Percentiles rank a stretch among this genome's conserved stretches.
These are phyloP conservation scores for Adansonia rubrostipa DNA, from an alignment of 441 rosid species.

Conservation along the genomic window DNA sequence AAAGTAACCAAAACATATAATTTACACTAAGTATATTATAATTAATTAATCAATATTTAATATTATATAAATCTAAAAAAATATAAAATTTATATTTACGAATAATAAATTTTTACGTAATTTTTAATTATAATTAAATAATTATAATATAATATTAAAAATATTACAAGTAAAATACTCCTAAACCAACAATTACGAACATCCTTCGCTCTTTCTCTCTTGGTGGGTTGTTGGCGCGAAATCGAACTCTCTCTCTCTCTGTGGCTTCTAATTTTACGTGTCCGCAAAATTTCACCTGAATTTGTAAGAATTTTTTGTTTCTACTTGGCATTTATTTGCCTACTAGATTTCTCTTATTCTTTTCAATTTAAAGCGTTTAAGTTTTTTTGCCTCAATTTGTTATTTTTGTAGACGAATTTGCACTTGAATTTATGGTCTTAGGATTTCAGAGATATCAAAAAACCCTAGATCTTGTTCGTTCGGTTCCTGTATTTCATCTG, in stretches of 20 bases:
- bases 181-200: no score
- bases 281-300: slow-evolving; percentile 25
- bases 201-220: slow-evolving; percentile 21
- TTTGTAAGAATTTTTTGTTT: slow-evolving; percentile 36
- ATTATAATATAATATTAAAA: no score
- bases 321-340: neutral
- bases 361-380: neutral
- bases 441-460: slow-evolving; percentile 32
- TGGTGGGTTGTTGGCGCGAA: slow-evolving; percentile 34
- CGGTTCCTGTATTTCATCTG: slow-evolving; percentile 17
- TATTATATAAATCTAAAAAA: no score
- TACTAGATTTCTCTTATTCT: neutral
- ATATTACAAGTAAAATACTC: no score
- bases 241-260: slow-evolving; percentile 26
- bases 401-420: neutral
- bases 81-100: no score
- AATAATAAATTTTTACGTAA: no score
- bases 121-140: no score
- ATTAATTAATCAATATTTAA: no score
- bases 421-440: slow-evolving; percentile 12
- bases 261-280: slow-evolving; percentile 9
- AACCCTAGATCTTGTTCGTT: slow-evolving; percentile 52
- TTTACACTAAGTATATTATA: no score
- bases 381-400: slow-evolving; percentile 15
- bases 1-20: no score